Base-by-base conservation (phyloP, 257 asterid species). In the Sherardia arvensis region DNA sequence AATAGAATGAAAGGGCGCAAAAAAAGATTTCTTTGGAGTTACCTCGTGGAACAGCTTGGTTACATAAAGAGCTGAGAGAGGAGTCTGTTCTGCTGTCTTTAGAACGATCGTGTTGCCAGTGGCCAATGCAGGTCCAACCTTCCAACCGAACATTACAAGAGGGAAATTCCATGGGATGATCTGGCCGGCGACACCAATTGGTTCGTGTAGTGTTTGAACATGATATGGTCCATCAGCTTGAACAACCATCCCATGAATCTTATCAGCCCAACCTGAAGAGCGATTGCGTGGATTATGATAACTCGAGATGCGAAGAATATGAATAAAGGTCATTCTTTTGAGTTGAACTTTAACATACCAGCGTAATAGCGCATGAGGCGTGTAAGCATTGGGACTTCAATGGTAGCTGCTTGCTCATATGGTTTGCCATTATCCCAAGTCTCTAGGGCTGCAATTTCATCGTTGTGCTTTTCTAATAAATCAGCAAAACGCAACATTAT, bases 111-210 rank as follows among this genome's bases (percentile, higher is more conserved):
- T 81, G 78, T 90, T 90, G 33, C 99, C 99, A 57, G 85, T 73
- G 23, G 99, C 97, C 67, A 93, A 74, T 11, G 97, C 99, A 4
- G 99, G 99, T 30, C 89, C 97, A 55, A 90, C 86, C 79, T 93
- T 93, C 99, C 97, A 90, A 65, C 86, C 95, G 66, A 71, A 83
- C 95, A 93, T 81, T 69, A 87, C 66, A 29, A 90, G 94, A 68
- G 97, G 99, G 68, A 93, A 93, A 77, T 93, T 93, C 99, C 97
- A 93, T 0, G 97, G 99, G 62, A 93, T 87, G 62, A 93, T 93
- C 82, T 90, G 99, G 34, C 99, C 99, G 25, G 83, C 92, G 56
- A 93, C 99, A 59, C 99, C 99, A 43, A 93, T 90, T 33, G 99
- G 99, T 76, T 93, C 99, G 2, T 93, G 97, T 76, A 93, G 69